Base-by-base conservation (phyloP, 140 eudicot genomes). In the Erigeron philadelphicus region DNA sequence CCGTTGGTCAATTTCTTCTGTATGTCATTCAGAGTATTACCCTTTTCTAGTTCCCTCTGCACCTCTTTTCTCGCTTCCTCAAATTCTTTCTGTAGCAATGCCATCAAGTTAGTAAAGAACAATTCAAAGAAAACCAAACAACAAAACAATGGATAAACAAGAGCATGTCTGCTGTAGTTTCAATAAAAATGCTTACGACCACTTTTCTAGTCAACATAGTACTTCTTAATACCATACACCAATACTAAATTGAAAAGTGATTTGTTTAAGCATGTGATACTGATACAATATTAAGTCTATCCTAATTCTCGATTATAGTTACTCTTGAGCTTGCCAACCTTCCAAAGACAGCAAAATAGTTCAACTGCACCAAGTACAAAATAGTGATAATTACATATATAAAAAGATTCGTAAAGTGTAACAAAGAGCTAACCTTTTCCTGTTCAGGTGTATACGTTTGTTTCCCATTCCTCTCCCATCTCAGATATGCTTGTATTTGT, bases 401-500 rank as follows among this genome's bases (percentile, higher is more conserved):
- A 11, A 15, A 8, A 12, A 68, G 47, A 69, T 61, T 0, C 35
- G 52, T 48, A 53, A 50, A 23, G 42, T 35, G 48, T 48, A 44
- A 68, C 45, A 53, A 67, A 5, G 64, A 57, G 78, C 88, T 76
- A 70, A 58, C 99, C 90, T 94, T 89, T 80, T 94, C 95, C 68
- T 87, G 74, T 79, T 89, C 97, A 58, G 95, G 99, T 58, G 84
- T 81, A 77, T 94, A 94, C 19, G 47, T 89, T 80, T 94, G 97
- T 78, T 94, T 94, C 59, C 99, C 99, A 44, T 85, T 87, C 74
- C 88, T 89, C 77, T 94, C 99, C 99, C 99, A 94, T 70, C 99
- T 87, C 77, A 94, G 64, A 71, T 87, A 94, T 66, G 99, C 90
- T 79, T 94, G 99, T 77, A 89, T 61, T 73, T 94, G 97, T 52